Evolutionary conservation across 2,329 filamentous ascomycete species (phyloP).

Genomic region (Chrysosporium keratinophilum): DNA sequence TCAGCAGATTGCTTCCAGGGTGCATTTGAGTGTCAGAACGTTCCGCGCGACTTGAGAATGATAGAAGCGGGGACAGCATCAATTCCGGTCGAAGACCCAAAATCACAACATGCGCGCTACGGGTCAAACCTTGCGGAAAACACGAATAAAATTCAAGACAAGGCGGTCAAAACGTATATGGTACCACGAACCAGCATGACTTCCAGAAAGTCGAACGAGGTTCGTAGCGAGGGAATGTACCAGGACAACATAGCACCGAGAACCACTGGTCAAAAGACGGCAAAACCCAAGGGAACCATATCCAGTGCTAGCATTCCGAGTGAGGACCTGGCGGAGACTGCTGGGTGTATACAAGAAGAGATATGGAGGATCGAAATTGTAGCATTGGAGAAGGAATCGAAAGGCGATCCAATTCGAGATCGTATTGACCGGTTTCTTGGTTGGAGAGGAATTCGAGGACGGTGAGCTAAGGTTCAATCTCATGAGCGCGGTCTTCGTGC

Average conservation of each 20-base stretch:
- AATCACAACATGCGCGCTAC: neutral
- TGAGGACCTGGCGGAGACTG: neutral
- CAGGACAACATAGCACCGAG: neutral
- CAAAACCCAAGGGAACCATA: neutral
- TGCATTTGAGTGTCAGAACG: neutral
- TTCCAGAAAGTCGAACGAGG: neutral
- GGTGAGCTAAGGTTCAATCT: neutral
- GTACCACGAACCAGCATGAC: neutral
- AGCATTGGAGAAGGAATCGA: neutral
- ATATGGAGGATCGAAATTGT: neutral
- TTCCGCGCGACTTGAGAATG: neutral
- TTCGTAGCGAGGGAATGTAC: neutral
- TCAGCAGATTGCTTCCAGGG: neutral
- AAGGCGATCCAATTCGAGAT: constrained; percentile 2
- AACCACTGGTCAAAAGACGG: neutral
- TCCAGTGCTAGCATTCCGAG: neutral
- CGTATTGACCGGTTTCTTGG: constrained; percentile 13
- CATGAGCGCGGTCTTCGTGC: neutral
- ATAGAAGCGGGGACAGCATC: neutral
- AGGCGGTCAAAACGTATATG: neutral
- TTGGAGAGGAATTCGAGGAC: constrained; percentile 6
- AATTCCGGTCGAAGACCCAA: neutral
- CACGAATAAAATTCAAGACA: neutral
- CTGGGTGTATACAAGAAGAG: neutral
- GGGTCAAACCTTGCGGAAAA: neutral